phyloP scores from a whole-genome alignment of 495 filamentous ascomycete species.

The Tetracladium marchalianum region DNA sequence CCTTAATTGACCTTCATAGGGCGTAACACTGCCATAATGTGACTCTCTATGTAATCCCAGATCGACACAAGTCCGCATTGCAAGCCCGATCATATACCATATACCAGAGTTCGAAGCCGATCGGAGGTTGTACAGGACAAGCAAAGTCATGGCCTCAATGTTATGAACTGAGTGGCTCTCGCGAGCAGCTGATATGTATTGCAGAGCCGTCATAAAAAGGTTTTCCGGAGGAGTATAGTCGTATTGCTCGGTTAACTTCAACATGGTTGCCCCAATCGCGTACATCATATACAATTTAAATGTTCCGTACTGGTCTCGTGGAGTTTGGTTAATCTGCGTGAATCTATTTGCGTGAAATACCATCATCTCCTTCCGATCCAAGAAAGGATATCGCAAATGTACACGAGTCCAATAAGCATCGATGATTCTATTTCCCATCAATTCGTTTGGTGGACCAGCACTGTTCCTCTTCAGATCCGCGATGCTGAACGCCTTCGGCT shows the following conservation, averaged over 20 bases:
- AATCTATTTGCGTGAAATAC: constrained; percentile 34
- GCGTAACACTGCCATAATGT: constrained; percentile 35
- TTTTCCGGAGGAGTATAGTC: constrained; percentile 35
- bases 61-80: constrained; percentile 45
- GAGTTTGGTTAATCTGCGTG: constrained; percentile 29
- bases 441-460: constrained; percentile 38
- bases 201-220: constrained; percentile 39
- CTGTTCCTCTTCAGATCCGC: constrained; percentile 32
- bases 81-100: constrained; percentile 48
- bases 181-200: constrained; percentile 39
- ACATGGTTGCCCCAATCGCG: constrained; percentile 40
- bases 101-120: constrained; percentile 42
- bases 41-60: constrained; percentile 41
- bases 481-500: constrained; percentile 22
- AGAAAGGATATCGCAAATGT: constrained; percentile 40
- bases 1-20: constrained; percentile 37
- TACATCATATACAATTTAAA: constrained; percentile 45
- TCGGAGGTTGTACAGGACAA: constrained; percentile 42
- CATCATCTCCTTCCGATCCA: constrained; percentile 36
- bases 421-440: constrained; percentile 35
- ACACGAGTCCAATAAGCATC: constrained; percentile 36
- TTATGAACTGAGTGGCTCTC: constrained; percentile 42
- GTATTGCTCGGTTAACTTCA: constrained; percentile 38
- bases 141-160: constrained; percentile 44
- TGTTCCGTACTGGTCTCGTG: constrained; percentile 34